Conservation (phyloP, 176 grass and related monocot genomes). For the maize (Zea mays) region DNA sequence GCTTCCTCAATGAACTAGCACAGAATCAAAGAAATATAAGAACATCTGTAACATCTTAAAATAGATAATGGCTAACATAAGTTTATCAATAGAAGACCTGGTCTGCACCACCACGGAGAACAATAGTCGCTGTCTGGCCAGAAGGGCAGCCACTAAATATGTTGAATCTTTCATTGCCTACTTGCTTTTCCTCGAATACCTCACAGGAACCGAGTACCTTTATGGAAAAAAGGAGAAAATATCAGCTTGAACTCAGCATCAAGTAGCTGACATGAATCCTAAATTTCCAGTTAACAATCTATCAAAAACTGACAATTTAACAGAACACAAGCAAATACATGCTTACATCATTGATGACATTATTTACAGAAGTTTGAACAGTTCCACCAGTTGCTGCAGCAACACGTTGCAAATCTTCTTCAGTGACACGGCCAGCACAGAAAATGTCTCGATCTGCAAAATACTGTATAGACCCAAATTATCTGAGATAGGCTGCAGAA, state of each 20-base stretch:
- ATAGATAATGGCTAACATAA: background rate
- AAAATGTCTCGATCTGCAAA: slow-evolving; percentile 93
- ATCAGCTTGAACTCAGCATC: slow-evolving; percentile 14
- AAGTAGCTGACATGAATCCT: background rate
- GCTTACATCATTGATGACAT: slow-evolving; percentile 74
- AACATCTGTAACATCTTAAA: background rate
- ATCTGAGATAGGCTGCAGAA: slow-evolving; percentile 6
- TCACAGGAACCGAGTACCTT: slow-evolving; percentile 95
- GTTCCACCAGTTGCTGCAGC: slow-evolving; percentile 83
- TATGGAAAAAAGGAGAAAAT: slow-evolving; percentile 14
- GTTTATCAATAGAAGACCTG: slow-evolving; percentile 50
- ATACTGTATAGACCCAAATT: slow-evolving; percentile 55
- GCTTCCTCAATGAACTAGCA: slow-evolving; percentile 96
- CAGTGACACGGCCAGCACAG: slow-evolving; percentile 85
- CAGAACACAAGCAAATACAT: background rate
- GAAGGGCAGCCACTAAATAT: slow-evolving; percentile 88
- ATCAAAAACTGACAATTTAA: background rate
- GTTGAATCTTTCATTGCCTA: slow-evolving; percentile 94
- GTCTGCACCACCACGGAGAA: slow-evolving; percentile 92
- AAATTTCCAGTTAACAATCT: background rate
- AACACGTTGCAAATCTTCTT: slow-evolving; percentile 91
- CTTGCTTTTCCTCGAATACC: slow-evolving; percentile 92
- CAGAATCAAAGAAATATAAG: slow-evolving; percentile 20
- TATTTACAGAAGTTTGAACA: slow-evolving; percentile 91
- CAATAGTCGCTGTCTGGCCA: slow-evolving; percentile 91